A percentile compares a stretch with the other conserved stretches of the same genome.
Evolutionary conservation across 2,329 filamentous ascomycete species (phyloP).

Genomic region (Apiospora arundinis): DNA sequence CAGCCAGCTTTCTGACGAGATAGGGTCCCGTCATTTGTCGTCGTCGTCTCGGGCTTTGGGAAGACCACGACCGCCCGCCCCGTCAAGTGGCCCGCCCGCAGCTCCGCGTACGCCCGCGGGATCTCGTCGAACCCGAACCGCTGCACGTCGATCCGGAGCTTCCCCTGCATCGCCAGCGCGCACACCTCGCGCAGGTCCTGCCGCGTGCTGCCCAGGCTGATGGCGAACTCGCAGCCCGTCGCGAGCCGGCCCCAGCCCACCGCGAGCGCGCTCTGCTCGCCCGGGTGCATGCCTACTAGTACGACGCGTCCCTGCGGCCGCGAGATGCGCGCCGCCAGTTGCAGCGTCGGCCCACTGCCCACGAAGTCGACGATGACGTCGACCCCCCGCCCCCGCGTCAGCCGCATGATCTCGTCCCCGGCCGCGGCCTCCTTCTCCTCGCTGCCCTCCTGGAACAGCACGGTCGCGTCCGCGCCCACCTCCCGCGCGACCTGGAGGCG

Average conservation of each 20-base stretch:
- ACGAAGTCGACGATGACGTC: constrained; percentile 40
- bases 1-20: background rate
- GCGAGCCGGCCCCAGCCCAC: constrained; percentile 30
- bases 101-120: constrained; percentile 27
- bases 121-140: constrained; percentile 28
- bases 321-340: constrained; percentile 29
- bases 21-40: too few species aligned
- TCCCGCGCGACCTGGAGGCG: constrained; percentile 26
- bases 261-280: constrained; percentile 23
- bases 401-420: constrained; percentile 30
- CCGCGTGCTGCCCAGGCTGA: constrained; percentile 30
- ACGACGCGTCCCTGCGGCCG: constrained; percentile 29
- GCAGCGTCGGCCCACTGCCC: constrained; percentile 26
- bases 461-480: constrained; percentile 26
- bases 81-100: constrained; percentile 26
- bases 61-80: constrained; percentile 30
- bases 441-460: constrained; percentile 24
- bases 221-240: constrained; percentile 31
- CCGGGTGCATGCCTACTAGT: constrained; percentile 30
- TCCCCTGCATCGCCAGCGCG: constrained; percentile 27
- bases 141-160: constrained; percentile 29
- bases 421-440: background rate
- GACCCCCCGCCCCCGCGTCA: constrained; percentile 37
- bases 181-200: constrained; percentile 32
- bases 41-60: background rate